Conservation (phyloP, 2,329 filamentous ascomycete species). For the Penicillium vulpinum region DNA sequence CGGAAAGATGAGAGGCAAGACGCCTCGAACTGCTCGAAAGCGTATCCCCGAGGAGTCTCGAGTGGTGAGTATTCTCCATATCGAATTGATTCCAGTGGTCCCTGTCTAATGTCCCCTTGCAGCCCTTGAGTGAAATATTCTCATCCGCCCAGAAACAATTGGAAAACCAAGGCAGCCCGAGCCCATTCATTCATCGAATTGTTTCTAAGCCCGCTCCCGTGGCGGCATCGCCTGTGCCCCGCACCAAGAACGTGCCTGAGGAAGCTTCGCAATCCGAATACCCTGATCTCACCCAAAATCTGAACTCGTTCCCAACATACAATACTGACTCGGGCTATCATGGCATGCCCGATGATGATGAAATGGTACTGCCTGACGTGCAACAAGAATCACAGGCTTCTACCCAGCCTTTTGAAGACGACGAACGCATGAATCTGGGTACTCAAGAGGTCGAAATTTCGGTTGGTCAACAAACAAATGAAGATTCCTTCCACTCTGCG, state of each 20-base stretch:
- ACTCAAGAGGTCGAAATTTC: slow-evolving; percentile 26
- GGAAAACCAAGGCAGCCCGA: slow-evolving; percentile 36
- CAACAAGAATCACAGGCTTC: slow-evolving; percentile 35
- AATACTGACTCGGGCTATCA: slow-evolving; percentile 52
- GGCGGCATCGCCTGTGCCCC: slow-evolving; percentile 17
- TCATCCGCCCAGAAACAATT: slow-evolving; percentile 42
- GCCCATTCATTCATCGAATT: slow-evolving; percentile 37
- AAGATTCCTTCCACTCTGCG: slow-evolving; percentile 51
- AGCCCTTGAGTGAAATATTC: slow-evolving; percentile 53
- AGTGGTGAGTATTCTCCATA: slow-evolving; percentile 40
- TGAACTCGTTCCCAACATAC: slow-evolving; percentile 43
- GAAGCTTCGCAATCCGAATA: slow-evolving; percentile 29
- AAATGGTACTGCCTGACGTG: slow-evolving; percentile 37
- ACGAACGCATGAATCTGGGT: slow-evolving; percentile 22
- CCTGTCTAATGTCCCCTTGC: slow-evolving; percentile 7
- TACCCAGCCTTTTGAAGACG: slow-evolving; percentile 35
- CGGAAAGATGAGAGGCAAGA: slow-evolving; percentile 51
- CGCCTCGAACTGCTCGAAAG: slow-evolving; percentile 48
- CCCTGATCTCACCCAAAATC: slow-evolving; percentile 33
- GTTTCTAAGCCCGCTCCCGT: slow-evolving; percentile 32
- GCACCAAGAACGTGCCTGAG: slow-evolving; percentile 17
- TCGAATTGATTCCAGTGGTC: slow-evolving; percentile 7
- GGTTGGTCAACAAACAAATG: slow-evolving; percentile 41
- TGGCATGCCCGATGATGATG: slow-evolving; percentile 45
- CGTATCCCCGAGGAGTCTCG: slow-evolving; percentile 44